A percentile compares a stretch with the other conserved stretches of the same genome.
phyloP scores from a whole-genome alignment of 2,329 filamentous ascomycete genomes.

The Aspergillus carbonarius region DNA sequence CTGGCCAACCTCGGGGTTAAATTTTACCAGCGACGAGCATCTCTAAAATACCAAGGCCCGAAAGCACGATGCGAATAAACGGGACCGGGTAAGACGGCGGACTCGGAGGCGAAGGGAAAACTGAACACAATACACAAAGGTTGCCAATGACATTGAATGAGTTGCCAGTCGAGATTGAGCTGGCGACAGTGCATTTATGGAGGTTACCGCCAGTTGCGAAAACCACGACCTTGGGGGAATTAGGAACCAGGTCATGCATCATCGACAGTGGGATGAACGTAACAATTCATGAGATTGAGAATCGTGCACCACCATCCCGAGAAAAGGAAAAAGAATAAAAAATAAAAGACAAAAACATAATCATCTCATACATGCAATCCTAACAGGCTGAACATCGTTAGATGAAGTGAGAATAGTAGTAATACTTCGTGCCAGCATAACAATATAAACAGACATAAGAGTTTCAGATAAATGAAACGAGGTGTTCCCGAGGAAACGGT shows the following conservation, averaged over 20 bases:
- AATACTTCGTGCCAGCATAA: conserved; percentile 28
- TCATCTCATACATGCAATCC: conserved; percentile 30
- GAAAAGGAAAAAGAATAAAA: conserved; percentile 14
- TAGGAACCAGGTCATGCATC: conserved; percentile 5
- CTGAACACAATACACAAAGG: conserved; percentile 9
- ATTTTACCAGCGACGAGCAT: conserved; percentile 39
- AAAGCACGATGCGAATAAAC: background rate
- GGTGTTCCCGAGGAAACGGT: conserved; percentile 6
- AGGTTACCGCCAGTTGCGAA: background rate
- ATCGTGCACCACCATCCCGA: conserved; percentile 14
- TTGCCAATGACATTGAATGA: conserved; percentile 5
- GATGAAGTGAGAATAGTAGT: conserved; percentile 16
- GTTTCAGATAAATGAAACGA: background rate
- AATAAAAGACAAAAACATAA: conserved; percentile 18
- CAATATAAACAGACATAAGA: conserved; percentile 31
- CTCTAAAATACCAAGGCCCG: conserved; percentile 29
- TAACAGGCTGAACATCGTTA: conserved; percentile 20
- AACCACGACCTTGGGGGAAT: background rate
- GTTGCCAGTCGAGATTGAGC: conserved; percentile 1
- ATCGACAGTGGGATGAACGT: conserved; percentile 17
- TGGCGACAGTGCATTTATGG: conserved; percentile 3
- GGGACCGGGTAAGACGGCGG: background rate
- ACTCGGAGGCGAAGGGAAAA: conserved; percentile 6
- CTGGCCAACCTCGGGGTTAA: conserved; percentile 7
- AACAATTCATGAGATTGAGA: conserved; percentile 15